phyloP scores from a whole-genome alignment of 202 grass and related monocot species.

The Carex sylvatica region DNA sequence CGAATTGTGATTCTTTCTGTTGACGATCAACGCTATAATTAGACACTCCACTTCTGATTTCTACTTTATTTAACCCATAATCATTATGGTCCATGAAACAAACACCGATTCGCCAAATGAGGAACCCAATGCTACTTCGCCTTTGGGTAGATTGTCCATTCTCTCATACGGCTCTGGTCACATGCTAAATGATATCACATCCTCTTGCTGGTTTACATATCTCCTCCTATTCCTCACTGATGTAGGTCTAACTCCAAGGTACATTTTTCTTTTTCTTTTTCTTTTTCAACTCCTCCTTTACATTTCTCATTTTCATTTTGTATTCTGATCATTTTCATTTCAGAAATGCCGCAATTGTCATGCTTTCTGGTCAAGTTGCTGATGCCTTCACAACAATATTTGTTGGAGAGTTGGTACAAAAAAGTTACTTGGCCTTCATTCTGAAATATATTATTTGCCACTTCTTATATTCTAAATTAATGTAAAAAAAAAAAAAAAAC shows the following conservation, averaged over 20 bases:
- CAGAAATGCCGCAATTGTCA: slow-evolving; percentile 89
- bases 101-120: slow-evolving; percentile 33
- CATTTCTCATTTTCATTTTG: neutral
- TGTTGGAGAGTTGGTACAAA: slow-evolving; percentile 86
- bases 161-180: slow-evolving; percentile 91
- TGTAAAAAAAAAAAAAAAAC: neutral
- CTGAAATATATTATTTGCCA: neutral
- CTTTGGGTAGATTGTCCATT: slow-evolving; percentile 58
- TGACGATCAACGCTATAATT: too few species aligned
- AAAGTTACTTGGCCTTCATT: neutral
- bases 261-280: slow-evolving; percentile 1
- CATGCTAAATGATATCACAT: slow-evolving; percentile 99
- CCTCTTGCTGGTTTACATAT: slow-evolving; percentile 97
- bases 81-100: slow-evolving; percentile 51
- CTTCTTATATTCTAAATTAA: neutral
- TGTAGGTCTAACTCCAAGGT: slow-evolving; percentile 82
- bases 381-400: slow-evolving; percentile 92
- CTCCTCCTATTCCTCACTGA: slow-evolving; percentile 84
- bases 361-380: slow-evolving; percentile 96
- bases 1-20: too few species aligned
- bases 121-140: slow-evolving; percentile 39
- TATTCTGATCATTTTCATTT: slow-evolving; percentile 29
- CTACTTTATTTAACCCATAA: neutral
- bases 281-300: neutral
- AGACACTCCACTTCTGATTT: neutral